Evolutionary conservation across 225 moss, liverwort and hornwort genomes (phyloP), one percentile per base, ranked within the genome.

Genomic region (Pseudoscleropodium purum): DNA sequence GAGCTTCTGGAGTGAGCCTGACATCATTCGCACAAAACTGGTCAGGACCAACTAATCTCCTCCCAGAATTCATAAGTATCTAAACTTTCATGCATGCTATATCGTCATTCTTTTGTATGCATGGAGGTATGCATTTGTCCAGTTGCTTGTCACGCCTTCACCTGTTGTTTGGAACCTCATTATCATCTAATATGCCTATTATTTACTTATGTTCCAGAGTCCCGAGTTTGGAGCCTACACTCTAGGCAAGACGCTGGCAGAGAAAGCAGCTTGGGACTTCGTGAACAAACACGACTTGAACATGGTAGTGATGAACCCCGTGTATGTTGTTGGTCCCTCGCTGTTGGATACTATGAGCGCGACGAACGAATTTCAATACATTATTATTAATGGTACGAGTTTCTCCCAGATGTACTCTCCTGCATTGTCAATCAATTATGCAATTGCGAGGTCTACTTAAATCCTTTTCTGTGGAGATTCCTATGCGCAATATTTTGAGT

Each of bases 211-310:
- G 36, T 18, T 15, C 8, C 64, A 89, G 91, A 2, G 1, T 47
- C 24, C 60, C 26, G 43, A 33, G 14, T n/a, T 79, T 19, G 78
- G 37, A 52, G 65, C 60, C 61, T 97, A 97, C 70, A 15, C 15
- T 3, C 5, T 90, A 52, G 93, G 95, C n/a, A 95, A 96, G 89
- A 94, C 95, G 45, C 33, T 91, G 10, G 95, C 95, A 18, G 96
- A 96, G 87, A 74, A 89, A 89, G 92, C 88, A 64, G 96, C 96
- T 3, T 96, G 96, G 95, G 92, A 96, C 45, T 96, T 95, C 41
- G 93, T 90, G 90, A 94, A 94, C 29, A 84, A 90, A 25, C 93
- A 95, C 77, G 67, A 93, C 34, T 91, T 95, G 90, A 91, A 92
- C 54, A 85, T 96, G 92, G 94, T 95, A 47, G 91, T 83, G 11